phyloP scores from a whole-genome alignment of 2,329 filamentous ascomycete genomes.

The Delphinella strobiligena region DNA sequence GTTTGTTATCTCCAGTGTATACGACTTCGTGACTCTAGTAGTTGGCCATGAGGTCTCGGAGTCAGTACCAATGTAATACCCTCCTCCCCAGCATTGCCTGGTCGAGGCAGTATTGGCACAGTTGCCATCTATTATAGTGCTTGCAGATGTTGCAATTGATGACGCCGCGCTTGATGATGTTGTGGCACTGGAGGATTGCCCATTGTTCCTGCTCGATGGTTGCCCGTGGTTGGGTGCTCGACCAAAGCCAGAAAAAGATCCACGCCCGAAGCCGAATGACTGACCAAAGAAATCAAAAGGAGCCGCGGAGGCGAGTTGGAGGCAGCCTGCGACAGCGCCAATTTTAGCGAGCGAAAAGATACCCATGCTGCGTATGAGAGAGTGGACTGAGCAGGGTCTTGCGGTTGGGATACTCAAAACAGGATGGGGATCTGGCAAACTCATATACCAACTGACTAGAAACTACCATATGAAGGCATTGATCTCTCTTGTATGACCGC shows the following conservation, averaged over 20 bases:
- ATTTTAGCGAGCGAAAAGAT: neutral
- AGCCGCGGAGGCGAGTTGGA: neutral
- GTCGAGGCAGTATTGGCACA: conserved; percentile 4
- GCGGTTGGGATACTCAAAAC: neutral
- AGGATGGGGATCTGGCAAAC: neutral
- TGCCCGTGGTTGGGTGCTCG: neutral
- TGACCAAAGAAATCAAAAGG: neutral
- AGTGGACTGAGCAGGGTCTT: neutral
- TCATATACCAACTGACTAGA: neutral
- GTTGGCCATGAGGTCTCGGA: conserved; percentile 21
- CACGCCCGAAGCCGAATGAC: too few relatives aligned
- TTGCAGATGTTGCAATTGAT: neutral
- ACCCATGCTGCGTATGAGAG: neutral
- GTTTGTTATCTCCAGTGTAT: conserved; percentile 32
- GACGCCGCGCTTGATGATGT: neutral
- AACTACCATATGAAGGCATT: neutral
- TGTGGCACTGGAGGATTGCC: neutral
- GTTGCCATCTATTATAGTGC: neutral
- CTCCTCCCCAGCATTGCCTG: conserved; percentile 17
- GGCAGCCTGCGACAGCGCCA: neutral
- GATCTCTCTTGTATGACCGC: neutral
- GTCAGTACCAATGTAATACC: conserved; percentile 21
- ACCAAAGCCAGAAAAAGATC: neutral
- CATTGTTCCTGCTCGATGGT: neutral
- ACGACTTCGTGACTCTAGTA: conserved; percentile 22